phyloP scores from a whole-genome alignment of 345 rosid genomes.

The Eutrema heterophyllum region DNA sequence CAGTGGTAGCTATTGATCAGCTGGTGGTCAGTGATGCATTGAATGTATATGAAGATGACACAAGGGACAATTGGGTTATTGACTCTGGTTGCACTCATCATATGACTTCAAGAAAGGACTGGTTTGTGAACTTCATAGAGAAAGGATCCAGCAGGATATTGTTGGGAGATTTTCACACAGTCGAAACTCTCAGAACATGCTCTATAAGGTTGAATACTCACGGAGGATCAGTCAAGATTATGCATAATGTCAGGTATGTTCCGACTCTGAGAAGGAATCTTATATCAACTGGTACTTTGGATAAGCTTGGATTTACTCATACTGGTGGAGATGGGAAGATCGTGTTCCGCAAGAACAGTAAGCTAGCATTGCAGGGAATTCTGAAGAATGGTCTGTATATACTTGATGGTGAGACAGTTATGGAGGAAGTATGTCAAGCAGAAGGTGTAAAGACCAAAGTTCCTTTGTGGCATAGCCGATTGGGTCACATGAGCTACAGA shows the following conservation, averaged over 20 bases:
- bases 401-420: background rate
- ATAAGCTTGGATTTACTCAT: background rate
- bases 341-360: background rate
- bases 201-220: background rate
- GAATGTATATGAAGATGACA: too few species aligned
- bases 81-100: background rate
- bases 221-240: background rate
- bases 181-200: background rate
- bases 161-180: background rate
- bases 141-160: background rate
- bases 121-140: background rate
- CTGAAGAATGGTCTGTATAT: background rate
- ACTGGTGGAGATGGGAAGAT: background rate
- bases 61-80: background rate
- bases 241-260: background rate
- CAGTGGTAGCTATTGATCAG: too few species aligned
- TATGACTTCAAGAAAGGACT: background rate
- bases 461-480: too few species aligned
- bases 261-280: background rate
- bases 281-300: background rate
- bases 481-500: too few species aligned
- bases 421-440: too few species aligned
- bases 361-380: background rate
- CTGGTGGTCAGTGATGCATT: too few species aligned
- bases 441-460: too few species aligned